A percentile compares a stretch with the other conserved stretches of the same genome.
phyloP scores from a whole-genome alignment of 2,329 filamentous ascomycete species.

The Ophiocordyceps robertsii region DNA sequence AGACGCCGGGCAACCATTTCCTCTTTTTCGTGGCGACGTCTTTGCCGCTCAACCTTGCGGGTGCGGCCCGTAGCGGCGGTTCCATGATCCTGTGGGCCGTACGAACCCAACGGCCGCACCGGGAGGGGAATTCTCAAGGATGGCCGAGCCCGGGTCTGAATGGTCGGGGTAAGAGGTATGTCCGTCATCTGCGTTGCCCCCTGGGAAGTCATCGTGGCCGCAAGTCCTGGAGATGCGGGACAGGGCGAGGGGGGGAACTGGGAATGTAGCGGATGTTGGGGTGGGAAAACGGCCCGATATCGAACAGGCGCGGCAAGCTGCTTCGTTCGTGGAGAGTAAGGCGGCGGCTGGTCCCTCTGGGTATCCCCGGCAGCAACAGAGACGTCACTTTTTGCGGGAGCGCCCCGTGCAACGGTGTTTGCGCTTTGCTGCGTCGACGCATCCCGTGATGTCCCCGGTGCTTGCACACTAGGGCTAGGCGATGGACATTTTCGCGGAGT shows the following conservation, averaged over 20 bases:
- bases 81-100: constrained; percentile 29
- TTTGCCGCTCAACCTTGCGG: constrained; percentile 35
- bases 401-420: constrained; percentile 1
- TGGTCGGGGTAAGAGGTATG: constrained; percentile 37
- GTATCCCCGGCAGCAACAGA: constrained; percentile 20
- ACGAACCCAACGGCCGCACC: constrained; percentile 29
- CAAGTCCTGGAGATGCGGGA: constrained; percentile 48
- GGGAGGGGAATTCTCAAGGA: constrained; percentile 20
- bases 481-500: constrained; percentile 21
- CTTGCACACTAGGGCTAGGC: constrained; percentile 8
- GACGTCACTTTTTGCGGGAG: constrained; percentile 24
- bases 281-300: constrained; percentile 46
- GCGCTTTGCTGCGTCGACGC: neutral
- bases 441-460: neutral
- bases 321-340: constrained; percentile 37
- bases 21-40: constrained; percentile 50
- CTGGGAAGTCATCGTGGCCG: constrained; percentile 47
- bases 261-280: constrained; percentile 30
- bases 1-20: constrained; percentile 42
- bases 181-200: constrained; percentile 47
- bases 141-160: constrained; percentile 8
- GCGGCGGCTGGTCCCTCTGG: constrained; percentile 33
- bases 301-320: constrained; percentile 24
- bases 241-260: constrained; percentile 45
- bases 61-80: constrained; percentile 23